Evolutionary conservation across 805 yeast species (phyloP), one percentile per base, ranked within the genome.

Genomic region (Suhomyces faveliae): DNA sequence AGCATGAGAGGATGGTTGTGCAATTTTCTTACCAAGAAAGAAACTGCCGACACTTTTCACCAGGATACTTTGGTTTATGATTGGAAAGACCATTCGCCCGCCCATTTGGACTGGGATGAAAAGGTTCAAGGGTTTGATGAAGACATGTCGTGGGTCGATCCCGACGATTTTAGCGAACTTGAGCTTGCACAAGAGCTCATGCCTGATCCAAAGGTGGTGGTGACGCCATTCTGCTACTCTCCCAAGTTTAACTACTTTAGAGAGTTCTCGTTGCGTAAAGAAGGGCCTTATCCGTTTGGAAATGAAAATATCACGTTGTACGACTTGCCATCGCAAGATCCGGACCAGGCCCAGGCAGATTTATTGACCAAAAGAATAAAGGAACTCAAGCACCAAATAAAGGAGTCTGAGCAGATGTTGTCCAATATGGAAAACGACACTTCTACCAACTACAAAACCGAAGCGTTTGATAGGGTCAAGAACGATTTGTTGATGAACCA

Each of bases 161-260:
- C 72, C 19, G 85, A 86, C 48, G 97, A 90, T 61, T 90, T 79
- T 55, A 69, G 79, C 9, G 97, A 90, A 55, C 59, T 89, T 38
- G 87, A 85, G 50, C 68, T 74, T 42, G 61, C 73, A 9, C 74
- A 78, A 4, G 54, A 71, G 1, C 62, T 69, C 4, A 63, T 69
- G 59, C 50, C 70, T 54, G 43, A 70, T 30, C 83, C 83, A 1
- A 64, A 64, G 23, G 65, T 80, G 11, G 67, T 67, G 40, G 67
- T 78, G 1, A 52, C 71, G 5, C 84, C 84, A 0, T 70, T 81
- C 33, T 62, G 75, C 45, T 70, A 54, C 42, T 73, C 86, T 5
- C 89, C 89, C 1, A 67, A 80, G 54, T 78, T 84, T 49, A 77
- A 83, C 6, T 84, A 83, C 56, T 77, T 82, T 49, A 65, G 87